Conservation (phyloP, 306 rosid genomes). For the Aeschynomene evenia region DNA sequence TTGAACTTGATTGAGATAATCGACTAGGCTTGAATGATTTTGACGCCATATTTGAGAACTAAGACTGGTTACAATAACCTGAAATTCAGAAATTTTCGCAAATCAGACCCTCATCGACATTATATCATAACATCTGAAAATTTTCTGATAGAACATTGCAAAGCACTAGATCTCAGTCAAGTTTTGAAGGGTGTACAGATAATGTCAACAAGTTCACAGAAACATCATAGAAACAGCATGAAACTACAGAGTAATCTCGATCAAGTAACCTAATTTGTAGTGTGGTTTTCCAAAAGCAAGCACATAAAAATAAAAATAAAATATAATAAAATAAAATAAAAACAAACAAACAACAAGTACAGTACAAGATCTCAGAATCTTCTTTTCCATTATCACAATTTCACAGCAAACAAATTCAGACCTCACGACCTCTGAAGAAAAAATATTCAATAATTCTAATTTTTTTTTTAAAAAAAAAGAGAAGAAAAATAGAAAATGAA, state of each 20-base stretch:
- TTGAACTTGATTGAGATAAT: conserved; percentile 49
- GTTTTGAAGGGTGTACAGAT: not conserved
- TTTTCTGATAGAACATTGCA: not conserved
- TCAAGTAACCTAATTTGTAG: not conserved
- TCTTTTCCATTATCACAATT: not conserved
- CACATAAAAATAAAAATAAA: no score
- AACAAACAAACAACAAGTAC: conserved; percentile 7
- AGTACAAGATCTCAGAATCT: conserved; percentile 30
- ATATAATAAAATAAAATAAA: no score
- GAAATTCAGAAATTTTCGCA: conserved; percentile 21
- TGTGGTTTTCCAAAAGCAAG: not conserved
- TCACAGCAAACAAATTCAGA: conserved; percentile 31
- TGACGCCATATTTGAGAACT: conserved; percentile 53
- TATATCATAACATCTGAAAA: not conserved
- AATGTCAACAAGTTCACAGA: not conserved
- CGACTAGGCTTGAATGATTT: conserved; percentile 60
- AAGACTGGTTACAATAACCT: conserved; percentile 32
- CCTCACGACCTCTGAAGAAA: not conserved
- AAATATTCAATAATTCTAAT: not conserved
- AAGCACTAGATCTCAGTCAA: conserved; percentile 11
- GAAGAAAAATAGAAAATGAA: not conserved
- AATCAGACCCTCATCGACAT: conserved; percentile 25
- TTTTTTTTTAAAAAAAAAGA: not conserved
- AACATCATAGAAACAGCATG: not conserved
- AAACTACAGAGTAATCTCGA: not conserved